Percentiles rank a stretch among this genome's conserved stretches.
Conservation (phyloP, 2,329 filamentous ascomycete species). For the Fusarium mundagurra region DNA sequence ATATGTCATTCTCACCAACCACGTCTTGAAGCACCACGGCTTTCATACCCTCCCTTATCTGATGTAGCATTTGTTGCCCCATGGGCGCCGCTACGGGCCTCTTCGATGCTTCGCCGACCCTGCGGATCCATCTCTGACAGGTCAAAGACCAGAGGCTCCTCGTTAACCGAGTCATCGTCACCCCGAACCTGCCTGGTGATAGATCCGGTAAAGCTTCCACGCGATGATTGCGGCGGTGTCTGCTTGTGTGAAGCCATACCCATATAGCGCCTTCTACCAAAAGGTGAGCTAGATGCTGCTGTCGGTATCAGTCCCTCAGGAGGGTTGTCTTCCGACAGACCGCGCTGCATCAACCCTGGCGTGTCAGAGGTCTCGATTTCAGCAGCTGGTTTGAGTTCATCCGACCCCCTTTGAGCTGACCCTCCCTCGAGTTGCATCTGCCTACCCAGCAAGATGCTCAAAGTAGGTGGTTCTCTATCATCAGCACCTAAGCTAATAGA, state of each 20-base stretch:
- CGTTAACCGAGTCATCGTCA: conserved; percentile 65
- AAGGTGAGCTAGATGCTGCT: conserved; percentile 56
- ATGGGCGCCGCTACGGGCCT: conserved; percentile 54
- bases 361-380: conserved; percentile 53
- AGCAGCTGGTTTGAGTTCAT: conserved; percentile 54
- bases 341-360: conserved; percentile 53
- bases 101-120: conserved; percentile 68
- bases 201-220: conserved; percentile 58
- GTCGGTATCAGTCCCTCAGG: conserved; percentile 56
- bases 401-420: conserved; percentile 36
- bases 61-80: conserved; percentile 45
- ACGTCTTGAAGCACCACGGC: conserved; percentile 48
- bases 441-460: conserved; percentile 69
- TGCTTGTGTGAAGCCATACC: conserved; percentile 54
- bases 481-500: conserved; percentile 75
- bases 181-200: conserved; percentile 51
- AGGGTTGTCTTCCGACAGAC: conserved; percentile 57
- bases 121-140: conserved; percentile 75
- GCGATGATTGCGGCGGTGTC: conserved; percentile 56
- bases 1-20: conserved; percentile 47
- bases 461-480: conserved; percentile 70
- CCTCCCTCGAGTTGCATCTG: conserved; percentile 51
- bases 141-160: conserved; percentile 77
- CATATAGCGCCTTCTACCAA: conserved; percentile 57
- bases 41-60: conserved; percentile 54